phyloP scores from a whole-genome alignment of 1,139 yeast species.

The Yamadazyma conglobata region DNA sequence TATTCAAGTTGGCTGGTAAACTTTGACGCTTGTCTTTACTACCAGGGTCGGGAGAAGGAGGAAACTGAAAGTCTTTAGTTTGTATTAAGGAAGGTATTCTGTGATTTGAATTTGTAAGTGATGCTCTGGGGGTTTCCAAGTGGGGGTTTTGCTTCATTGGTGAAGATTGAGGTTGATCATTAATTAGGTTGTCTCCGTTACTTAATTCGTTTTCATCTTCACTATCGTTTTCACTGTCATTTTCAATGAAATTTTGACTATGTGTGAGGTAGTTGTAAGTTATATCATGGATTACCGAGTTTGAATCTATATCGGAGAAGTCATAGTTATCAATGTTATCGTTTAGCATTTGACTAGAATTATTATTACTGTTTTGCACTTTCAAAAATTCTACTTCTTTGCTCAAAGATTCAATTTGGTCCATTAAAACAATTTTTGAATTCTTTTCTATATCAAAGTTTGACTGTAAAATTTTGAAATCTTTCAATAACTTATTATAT shows the following conservation, averaged over 20 bases:
- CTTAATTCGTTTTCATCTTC: neutral
- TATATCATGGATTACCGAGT: slow-evolving; percentile 16
- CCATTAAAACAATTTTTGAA: slow-evolving; percentile 50
- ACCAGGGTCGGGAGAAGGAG: slow-evolving; percentile 37
- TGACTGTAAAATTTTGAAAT: slow-evolving; percentile 37
- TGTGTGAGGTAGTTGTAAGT: slow-evolving; percentile 15
- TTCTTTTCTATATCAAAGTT: slow-evolving; percentile 47
- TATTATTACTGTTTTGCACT: slow-evolving; percentile 13
- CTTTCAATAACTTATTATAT: slow-evolving; percentile 32
- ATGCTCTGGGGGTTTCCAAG: slow-evolving; percentile 12
- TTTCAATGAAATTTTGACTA: slow-evolving; percentile 24
- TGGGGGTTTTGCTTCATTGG: slow-evolving; percentile 14
- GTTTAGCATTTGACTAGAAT: slow-evolving; percentile 2
- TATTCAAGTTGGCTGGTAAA: slow-evolving; percentile 30
- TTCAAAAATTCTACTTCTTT: slow-evolving; percentile 32
- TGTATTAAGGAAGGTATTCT: slow-evolving; percentile 16
- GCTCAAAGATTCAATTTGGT: slow-evolving; percentile 50
- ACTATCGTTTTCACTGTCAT: slow-evolving; percentile 16
- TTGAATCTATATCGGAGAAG: slow-evolving; percentile 4
- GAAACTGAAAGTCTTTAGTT: slow-evolving; percentile 20
- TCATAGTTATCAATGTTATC: slow-evolving; percentile 8
- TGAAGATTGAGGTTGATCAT: slow-evolving; percentile 15
- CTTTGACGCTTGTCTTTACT: slow-evolving; percentile 30
- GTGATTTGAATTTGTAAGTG: slow-evolving; percentile 3
- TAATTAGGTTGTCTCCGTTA: neutral